A percentile compares a stretch with the other conserved stretches of the same genome.
phyloP scores from a whole-genome alignment of 306 rosid species.

The Sindora glabra region DNA sequence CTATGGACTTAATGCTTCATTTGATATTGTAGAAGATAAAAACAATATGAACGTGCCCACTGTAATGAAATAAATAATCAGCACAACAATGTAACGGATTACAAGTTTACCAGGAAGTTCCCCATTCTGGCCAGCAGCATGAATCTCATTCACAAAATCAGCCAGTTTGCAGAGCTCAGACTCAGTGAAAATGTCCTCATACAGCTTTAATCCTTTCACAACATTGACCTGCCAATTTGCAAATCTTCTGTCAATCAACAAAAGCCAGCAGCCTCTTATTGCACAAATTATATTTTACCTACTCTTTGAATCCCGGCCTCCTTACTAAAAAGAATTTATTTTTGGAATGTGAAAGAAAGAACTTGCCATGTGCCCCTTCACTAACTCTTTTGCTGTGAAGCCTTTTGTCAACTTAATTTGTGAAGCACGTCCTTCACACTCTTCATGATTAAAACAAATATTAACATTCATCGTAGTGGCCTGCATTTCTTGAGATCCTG shows the following conservation, averaged over 20 bases:
- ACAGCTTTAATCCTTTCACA: slow-evolving; percentile 87
- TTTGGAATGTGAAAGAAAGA: slow-evolving; percentile 19
- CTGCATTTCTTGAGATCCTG: slow-evolving; percentile 86
- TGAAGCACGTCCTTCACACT: slow-evolving; percentile 73
- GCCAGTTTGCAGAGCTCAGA: slow-evolving; percentile 62
- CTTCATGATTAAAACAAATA: slow-evolving; percentile 74
- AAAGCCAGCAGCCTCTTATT: slow-evolving; percentile 3
- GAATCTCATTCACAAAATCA: slow-evolving; percentile 65
- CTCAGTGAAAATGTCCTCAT: slow-evolving; percentile 69
- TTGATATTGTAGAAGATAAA: no score
- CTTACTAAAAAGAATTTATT: background rate
- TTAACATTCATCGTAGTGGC: slow-evolving; percentile 30
- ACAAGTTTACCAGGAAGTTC: slow-evolving; percentile 73
- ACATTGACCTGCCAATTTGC: slow-evolving; percentile 84
- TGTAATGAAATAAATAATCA: no score
- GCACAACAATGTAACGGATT: no score
- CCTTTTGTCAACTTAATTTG: slow-evolving; percentile 89
- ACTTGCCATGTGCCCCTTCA: slow-evolving; percentile 92
- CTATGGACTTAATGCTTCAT: no score
- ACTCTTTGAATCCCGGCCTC: slow-evolving; percentile 5
- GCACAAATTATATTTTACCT: slow-evolving; percentile 1
- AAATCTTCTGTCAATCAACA: slow-evolving; percentile 23
- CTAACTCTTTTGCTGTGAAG: slow-evolving; percentile 84
- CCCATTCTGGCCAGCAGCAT: slow-evolving; percentile 78
- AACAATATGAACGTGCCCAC: no score